Conservation (phyloP, 2,329 filamentous ascomycete genomes). For the Nemania abortiva region DNA sequence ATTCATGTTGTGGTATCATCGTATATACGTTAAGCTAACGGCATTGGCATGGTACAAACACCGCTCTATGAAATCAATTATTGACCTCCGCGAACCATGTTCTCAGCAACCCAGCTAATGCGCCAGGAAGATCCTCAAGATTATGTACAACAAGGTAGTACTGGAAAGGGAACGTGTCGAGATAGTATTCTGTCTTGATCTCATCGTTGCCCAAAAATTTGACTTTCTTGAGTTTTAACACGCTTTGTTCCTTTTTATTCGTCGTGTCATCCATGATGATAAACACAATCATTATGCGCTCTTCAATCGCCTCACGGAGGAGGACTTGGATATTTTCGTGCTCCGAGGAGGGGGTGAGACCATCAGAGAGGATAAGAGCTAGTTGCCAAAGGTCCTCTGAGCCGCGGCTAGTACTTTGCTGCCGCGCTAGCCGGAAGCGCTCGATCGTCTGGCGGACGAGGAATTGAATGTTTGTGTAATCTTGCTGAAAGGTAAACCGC, state of each 20-base stretch:
- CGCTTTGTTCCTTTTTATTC: constrained; percentile 67
- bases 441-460: constrained; percentile 83
- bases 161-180: constrained; percentile 95
- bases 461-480: constrained; percentile 84
- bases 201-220: constrained; percentile 76
- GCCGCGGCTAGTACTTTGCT: constrained; percentile 64
- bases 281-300: constrained; percentile 98
- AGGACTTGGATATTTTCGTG: constrained; percentile 86
- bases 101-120: constrained; percentile 87
- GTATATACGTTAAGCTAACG: constrained; percentile 21
- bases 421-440: constrained; percentile 81
- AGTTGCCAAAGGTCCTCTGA: constrained; percentile 91
- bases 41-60: constrained; percentile 15
- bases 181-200: constrained; percentile 87
- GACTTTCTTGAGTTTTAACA: constrained; percentile 89
- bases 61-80: constrained; percentile 32
- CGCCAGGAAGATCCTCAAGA: constrained; percentile 88
- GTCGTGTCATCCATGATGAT: constrained; percentile 85
- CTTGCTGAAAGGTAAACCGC: constrained; percentile 86
- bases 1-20: constrained; percentile 23
- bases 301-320: constrained; percentile 88
- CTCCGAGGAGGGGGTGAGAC: constrained; percentile 83
- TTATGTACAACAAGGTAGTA: constrained; percentile 97
- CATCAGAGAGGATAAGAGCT: constrained; percentile 91
- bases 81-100: constrained; percentile 91